Evolutionary conservation across 2,329 filamentous ascomycete genomes (phyloP), one percentile per base, ranked within the genome.

Genomic region (Aspergillus fumigatus): DNA sequence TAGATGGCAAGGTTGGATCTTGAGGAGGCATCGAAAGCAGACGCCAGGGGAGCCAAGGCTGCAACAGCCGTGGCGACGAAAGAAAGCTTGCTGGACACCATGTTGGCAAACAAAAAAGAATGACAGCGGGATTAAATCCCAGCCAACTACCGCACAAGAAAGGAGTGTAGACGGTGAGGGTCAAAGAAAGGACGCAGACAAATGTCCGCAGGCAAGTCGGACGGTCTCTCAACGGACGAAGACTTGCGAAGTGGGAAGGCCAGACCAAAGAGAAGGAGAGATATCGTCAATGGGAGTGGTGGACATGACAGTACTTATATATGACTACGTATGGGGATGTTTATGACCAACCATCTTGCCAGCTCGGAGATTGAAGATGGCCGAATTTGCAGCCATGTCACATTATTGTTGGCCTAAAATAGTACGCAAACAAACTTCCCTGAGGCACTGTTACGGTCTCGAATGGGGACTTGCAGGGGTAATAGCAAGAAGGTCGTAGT

Each of bases 141-240:
- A 74, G 67, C 64, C 63, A 59, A 68, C 70, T 70, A 70, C 60
- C 61, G 62, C 67, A 72, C 73, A 62, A 52, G 53, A 54, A 66
- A 67, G 29, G 60, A 63, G 51, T 73, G 69, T 48, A n/a, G n/a
- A 11, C 26, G 25, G 48, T 65, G 66, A 73, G 70, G 66, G 71
- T 59, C 57, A 83, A 81, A 56, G 81, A 84, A 72, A 73, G 81
- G 79, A 84, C 80, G 79, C 80, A 82, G 79, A 80, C 78, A 70
- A 77, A 73, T 27, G 67, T 70, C 65, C 72, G 67, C 65, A 64
- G 45, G 40, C 43, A 23, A 17, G 54, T 21, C 50, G 56, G 58
- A 58, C 54, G 52, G 57, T 49, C 56, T 56, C 50, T 57, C 55
- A 64, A 57, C 56, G 48, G 55, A 54, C 57, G 58, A 61, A 61